Base-by-base conservation (phyloP, 1,139 yeast genomes). In the Protomyces gravidus region DNA sequence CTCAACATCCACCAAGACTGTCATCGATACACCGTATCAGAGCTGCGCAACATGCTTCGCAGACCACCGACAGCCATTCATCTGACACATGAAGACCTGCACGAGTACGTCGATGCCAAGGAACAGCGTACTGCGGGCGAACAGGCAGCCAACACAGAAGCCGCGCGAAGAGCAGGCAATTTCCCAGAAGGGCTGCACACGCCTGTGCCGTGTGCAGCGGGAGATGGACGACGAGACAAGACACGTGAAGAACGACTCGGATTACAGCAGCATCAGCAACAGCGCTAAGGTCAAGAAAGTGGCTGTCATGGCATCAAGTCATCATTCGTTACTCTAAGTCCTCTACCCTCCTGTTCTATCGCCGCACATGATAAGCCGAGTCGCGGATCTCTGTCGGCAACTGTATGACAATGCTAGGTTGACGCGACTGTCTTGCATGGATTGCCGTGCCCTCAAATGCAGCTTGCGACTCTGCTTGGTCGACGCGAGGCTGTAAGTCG, bases 1-100 rank as follows among this genome's bases (percentile, higher is more conserved):
- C 32, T 28, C 32, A n/a, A n/a, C n/a, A n/a, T n/a, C n/a, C n/a
- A n/a, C n/a, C n/a, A n/a, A n/a, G n/a, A n/a, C n/a, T n/a, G n/a
- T n/a, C n/a, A n/a, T n/a, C n/a, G n/a, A n/a, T n/a, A n/a, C n/a
- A n/a, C n/a, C n/a, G n/a, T n/a, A n/a, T n/a, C n/a, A n/a, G 36
- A 30, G 36, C 36, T 30, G 36, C 9, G 13, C 25, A 11, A n/a
- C 30, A 59, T 59, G 61, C 15, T 59, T 7, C 59, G 61, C 27
- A 42, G 59, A 56, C 47, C 56, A 5, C 60, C 60, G 23, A 59
- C 60, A 13, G 60, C 53, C 27, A 55, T 59, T 19, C 51, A 55
- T n/a, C 30, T 59, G 13, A 49, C 60, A 11, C 45, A 55, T 13
- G 62, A 59, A 42, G 61, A 59, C 32, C 26, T 59, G 9, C 58